Evolutionary conservation across 352 stramenopile genomes (phyloP).

Genomic region (Phytophthora kernoviae): DNA sequence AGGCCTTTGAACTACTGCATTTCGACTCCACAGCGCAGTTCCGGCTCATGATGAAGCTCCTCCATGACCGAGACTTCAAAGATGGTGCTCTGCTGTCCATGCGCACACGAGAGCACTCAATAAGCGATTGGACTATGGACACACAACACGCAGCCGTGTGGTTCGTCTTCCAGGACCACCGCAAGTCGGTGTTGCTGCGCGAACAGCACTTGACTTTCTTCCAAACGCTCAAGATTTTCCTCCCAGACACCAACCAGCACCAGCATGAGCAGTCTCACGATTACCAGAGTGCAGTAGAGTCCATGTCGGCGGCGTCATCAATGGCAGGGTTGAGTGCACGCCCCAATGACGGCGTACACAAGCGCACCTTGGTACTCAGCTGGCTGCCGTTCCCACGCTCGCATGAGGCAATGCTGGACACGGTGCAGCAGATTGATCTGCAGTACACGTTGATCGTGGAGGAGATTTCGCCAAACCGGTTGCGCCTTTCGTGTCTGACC

Average conservation of each 20-base stretch:
- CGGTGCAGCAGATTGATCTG: constrained; percentile 43
- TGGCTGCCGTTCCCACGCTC: constrained; percentile 59
- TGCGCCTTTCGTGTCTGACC: constrained; percentile 63
- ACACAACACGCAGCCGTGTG: constrained; percentile 67
- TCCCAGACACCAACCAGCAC: constrained; percentile 37
- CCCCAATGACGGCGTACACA: constrained; percentile 54
- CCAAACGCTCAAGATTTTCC: constrained; percentile 65
- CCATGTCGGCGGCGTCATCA: constrained; percentile 24
- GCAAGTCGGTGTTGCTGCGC: constrained; percentile 51
- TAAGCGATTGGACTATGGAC: constrained; percentile 40
- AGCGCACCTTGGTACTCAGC: constrained; percentile 59
- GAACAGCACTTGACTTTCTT: constrained; percentile 70
- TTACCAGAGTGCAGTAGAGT: constrained; percentile 14
- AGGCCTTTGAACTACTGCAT: constrained; percentile 59
- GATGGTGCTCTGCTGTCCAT: constrained; percentile 56
- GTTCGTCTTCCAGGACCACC: constrained; percentile 59
- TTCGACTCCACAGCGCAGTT: constrained; percentile 64
- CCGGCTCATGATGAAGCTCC: constrained; percentile 62
- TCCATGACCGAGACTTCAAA: constrained; percentile 62
- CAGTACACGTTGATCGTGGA: constrained; percentile 74
- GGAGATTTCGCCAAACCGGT: constrained; percentile 47
- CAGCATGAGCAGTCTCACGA: constrained; percentile 13
- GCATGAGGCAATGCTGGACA: constrained; percentile 31
- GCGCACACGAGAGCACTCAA: constrained; percentile 35
- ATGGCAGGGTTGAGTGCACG: constrained; percentile 30